Percentiles rank a stretch among this genome's conserved stretches.
Evolutionary conservation across 2,329 filamentous ascomycete genomes (phyloP).

Genomic region (Dactylellina haptotyla): DNA sequence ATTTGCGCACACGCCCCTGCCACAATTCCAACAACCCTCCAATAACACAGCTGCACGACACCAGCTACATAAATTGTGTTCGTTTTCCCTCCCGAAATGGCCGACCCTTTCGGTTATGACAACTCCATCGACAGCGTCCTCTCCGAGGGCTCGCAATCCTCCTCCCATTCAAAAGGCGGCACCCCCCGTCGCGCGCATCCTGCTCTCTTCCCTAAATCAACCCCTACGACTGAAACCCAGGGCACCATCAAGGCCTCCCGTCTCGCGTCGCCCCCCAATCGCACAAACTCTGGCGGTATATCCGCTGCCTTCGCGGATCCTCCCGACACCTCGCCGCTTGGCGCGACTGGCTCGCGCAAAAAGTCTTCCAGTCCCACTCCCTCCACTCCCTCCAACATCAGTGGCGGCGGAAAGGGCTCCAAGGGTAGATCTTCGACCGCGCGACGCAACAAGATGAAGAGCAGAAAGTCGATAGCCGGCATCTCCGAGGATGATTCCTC

Average conservation of each 20-base stretch:
- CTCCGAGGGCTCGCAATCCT: constrained; percentile 41
- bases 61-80: constrained; percentile 35
- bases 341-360: constrained; percentile 28
- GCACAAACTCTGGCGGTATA: constrained; percentile 27
- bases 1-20: constrained; percentile 17
- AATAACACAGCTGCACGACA: constrained; percentile 54
- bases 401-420: constrained; percentile 19
- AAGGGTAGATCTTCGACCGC: constrained; percentile 47
- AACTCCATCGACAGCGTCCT: constrained; percentile 50
- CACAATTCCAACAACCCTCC: constrained; percentile 35
- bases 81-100: constrained; percentile 32
- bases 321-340: constrained; percentile 18
- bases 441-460: constrained; percentile 44
- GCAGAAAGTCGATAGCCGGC: constrained; percentile 43
- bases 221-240: constrained; percentile 39
- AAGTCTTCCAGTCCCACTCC: constrained; percentile 35
- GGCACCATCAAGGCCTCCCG: constrained; percentile 41
- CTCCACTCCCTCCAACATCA: constrained; percentile 25
- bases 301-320: constrained; percentile 26
- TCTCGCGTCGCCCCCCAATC: constrained; percentile 44
- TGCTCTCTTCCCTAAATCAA: constrained; percentile 47
- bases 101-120: constrained; percentile 42
- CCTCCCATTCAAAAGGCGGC: constrained; percentile 34
- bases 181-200: constrained; percentile 52
- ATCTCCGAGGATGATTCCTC: constrained; percentile 50